phyloP scores from a whole-genome alignment of 2,329 filamentous ascomycete species.

The Alternaria triticina region DNA sequence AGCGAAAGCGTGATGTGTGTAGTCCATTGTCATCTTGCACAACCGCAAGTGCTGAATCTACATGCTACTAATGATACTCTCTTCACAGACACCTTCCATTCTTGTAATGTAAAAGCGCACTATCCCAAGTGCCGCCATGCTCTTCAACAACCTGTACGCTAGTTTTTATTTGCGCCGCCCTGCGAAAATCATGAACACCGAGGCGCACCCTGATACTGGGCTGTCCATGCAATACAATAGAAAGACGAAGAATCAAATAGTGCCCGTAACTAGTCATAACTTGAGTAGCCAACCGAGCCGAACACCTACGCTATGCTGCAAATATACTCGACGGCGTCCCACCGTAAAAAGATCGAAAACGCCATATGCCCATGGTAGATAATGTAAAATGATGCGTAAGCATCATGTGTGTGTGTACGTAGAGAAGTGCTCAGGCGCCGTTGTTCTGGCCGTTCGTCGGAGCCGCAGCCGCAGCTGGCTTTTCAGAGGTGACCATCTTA shows the following conservation, averaged over 20 bases:
- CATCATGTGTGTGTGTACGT: conserved; percentile 2
- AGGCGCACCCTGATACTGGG: conserved; percentile 10
- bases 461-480: conserved; percentile 25
- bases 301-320: conserved; percentile 48
- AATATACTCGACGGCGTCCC: conserved; percentile 28
- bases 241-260: conserved; percentile 15
- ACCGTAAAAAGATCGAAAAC: conserved; percentile 29
- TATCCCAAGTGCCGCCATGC: conserved; percentile 24
- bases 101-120: conserved; percentile 14
- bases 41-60: conserved; percentile 7
- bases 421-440: conserved; percentile 15
- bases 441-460: conserved; percentile 37
- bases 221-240: conserved; percentile 29
- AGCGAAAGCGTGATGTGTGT: background rate
- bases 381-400: conserved; percentile 2
- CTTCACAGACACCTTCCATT: conserved; percentile 8
- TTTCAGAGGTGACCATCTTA: conserved; percentile 44
- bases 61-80: conserved; percentile 12
- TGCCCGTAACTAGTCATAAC: conserved; percentile 23
- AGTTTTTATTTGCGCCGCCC: conserved; percentile 27
- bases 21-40: conserved; percentile 11
- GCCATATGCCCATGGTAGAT: conserved; percentile 22
- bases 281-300: conserved; percentile 29
- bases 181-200: conserved; percentile 23
- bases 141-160: conserved; percentile 18